Percentiles rank a stretch among this genome's conserved stretches.
phyloP scores from a whole-genome alignment of 2,329 filamentous ascomycete genomes.

The Didymella keratinophila region DNA sequence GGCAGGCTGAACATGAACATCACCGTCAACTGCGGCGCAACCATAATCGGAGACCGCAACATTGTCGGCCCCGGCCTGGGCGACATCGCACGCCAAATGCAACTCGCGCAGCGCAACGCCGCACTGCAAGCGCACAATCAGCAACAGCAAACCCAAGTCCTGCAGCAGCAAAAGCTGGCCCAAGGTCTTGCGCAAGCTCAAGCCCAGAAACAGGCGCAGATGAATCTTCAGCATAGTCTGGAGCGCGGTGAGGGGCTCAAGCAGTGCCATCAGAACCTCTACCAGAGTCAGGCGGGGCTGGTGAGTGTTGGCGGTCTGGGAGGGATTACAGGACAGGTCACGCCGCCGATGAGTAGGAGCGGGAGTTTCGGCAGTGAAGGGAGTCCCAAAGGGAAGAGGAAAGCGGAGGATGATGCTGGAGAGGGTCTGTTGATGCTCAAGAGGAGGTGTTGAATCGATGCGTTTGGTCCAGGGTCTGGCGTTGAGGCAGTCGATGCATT shows the following conservation, averaged over 20 bases:
- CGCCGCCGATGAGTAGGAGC: constrained; percentile 44
- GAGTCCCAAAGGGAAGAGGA: constrained; percentile 35
- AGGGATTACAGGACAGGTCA: constrained; percentile 25
- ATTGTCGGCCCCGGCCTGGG: constrained; percentile 46
- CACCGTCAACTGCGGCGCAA: constrained; percentile 47
- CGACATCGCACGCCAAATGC: constrained; percentile 47
- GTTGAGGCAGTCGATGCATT: constrained; percentile 7
- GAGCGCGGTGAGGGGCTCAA: constrained; percentile 16
- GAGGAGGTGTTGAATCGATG: constrained; percentile 28
- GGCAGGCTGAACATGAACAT: constrained; percentile 37
- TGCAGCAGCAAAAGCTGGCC: constrained; percentile 20
- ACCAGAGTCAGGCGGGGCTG: constrained; percentile 24
- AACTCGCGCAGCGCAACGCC: constrained; percentile 37
- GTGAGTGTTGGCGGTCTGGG: constrained; percentile 10
- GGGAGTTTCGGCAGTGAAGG: constrained; percentile 35
- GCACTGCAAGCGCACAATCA: constrained; percentile 27
- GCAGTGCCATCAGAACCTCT: constrained; percentile 22
- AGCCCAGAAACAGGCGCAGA: constrained; percentile 16
- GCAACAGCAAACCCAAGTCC: constrained; percentile 18
- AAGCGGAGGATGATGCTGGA: constrained; percentile 27
- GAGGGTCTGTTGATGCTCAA: constrained; percentile 25
- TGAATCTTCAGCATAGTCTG: constrained; percentile 20
- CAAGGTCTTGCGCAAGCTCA: constrained; percentile 17
- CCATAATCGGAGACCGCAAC: constrained; percentile 46
- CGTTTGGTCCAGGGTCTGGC: not conserved